Conservation (phyloP, 164 flowering plant genomes). For the Warburgia ugandensis region DNA sequence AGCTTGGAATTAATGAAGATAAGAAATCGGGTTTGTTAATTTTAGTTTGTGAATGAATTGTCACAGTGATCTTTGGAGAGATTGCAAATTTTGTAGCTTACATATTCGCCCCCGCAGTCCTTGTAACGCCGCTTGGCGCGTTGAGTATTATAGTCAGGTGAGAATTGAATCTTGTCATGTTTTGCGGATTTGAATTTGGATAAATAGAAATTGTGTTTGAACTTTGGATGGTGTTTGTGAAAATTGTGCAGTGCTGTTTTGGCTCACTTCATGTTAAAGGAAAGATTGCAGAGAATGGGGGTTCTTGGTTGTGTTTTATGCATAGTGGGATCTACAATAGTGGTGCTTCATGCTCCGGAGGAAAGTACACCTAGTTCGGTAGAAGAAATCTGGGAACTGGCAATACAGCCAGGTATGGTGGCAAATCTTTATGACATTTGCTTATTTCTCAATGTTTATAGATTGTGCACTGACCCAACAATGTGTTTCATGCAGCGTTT, state of each 20-base stretch:
- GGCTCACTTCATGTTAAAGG: constrained; percentile 78
- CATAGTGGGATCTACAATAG: constrained; percentile 73
- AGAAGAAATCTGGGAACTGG: constrained; percentile 78
- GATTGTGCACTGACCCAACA: not conserved
- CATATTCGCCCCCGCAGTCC: constrained; percentile 90
- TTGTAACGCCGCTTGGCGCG: constrained; percentile 92
- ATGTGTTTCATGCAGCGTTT: constrained; percentile 50
- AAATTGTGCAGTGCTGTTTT: constrained; percentile 64
- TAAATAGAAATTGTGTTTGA: not conserved
- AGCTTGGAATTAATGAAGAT: not conserved
- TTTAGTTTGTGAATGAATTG: not conserved
- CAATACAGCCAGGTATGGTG: constrained; percentile 66
- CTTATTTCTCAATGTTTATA: not conserved
- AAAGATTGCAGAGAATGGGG: constrained; percentile 71
- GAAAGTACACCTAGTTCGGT: constrained; percentile 61
- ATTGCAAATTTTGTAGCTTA: constrained; percentile 88
- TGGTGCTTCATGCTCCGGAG: constrained; percentile 88
- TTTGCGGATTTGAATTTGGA: not conserved
- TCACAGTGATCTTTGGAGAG: constrained; percentile 85
- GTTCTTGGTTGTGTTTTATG: constrained; percentile 78
- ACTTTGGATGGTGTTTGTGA: not conserved
- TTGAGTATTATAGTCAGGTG: constrained; percentile 91
- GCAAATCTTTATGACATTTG: not conserved
- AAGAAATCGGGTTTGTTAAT: no score
- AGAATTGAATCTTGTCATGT: not conserved